A percentile compares a stretch with the other conserved stretches of the same genome.
These are phyloP conservation scores for Cudoniella acicularis DNA, from an alignment of 495 filamentous ascomycete species.

Conservation along the genomic window DNA sequence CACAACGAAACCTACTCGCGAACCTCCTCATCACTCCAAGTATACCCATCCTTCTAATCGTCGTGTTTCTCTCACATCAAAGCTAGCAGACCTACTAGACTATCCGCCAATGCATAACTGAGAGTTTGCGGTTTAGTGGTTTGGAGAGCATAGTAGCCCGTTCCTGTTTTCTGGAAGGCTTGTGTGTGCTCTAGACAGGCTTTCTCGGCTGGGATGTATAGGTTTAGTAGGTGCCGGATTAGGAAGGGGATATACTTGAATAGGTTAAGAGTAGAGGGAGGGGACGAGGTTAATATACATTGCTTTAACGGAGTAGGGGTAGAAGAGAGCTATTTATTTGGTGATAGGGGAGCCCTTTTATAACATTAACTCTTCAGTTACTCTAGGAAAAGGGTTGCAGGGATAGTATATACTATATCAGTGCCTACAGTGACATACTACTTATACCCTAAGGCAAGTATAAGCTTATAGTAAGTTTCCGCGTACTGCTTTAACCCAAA, in stretches of 20 bases:
- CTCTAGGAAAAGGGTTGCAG: too few species aligned
- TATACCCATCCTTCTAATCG: conserved; percentile 60
- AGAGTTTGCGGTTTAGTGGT: conserved; percentile 60
- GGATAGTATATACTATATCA: not conserved
- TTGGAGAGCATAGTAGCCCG: conserved; percentile 51
- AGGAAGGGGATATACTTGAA: not conserved
- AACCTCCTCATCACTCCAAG: conserved; percentile 45
- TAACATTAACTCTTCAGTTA: too few species aligned
- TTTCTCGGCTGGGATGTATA: conserved; percentile 10
- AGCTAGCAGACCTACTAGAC: conserved; percentile 53
- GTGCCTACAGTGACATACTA: conserved; percentile 64
- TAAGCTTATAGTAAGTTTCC: conserved; percentile 55
- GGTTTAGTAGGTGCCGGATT: not conserved
- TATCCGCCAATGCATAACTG: conserved; percentile 52
- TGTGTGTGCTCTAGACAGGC: conserved; percentile 39
- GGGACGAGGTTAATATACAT: conserved; percentile 40
- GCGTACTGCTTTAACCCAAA: conserved; percentile 59
- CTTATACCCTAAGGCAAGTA: conserved; percentile 58
- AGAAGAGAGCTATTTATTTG: conserved; percentile 48
- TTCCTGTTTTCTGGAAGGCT: conserved; percentile 49
- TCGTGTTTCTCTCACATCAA: conserved; percentile 69
- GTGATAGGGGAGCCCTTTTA: conserved; percentile 60
- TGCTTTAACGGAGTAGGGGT: conserved; percentile 53
- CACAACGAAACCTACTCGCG: not conserved
- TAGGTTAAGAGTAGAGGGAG: conserved; percentile 8